Evolutionary conservation across 1,284 basidiomycete genomes (phyloP), one percentile per base, ranked within the genome.

Genomic region (Tilletia setariae): DNA sequence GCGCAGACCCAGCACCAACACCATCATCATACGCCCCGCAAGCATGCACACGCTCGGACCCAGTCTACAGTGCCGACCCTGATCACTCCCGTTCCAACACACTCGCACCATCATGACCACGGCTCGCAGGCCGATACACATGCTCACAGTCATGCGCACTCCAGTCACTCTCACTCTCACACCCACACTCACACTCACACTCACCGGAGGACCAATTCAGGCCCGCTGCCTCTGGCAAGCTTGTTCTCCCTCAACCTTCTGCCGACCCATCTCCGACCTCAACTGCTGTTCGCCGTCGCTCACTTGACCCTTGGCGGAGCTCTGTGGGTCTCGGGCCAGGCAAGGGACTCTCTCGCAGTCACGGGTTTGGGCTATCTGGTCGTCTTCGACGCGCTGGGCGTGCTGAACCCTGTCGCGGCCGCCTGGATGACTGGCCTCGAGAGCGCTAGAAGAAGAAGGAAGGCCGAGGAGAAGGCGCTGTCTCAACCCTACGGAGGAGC

Each of bases 351-450:
- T 63, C 85, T 97, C 30, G 87, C 91, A 1, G 89, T 91, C 67
- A 94, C 94, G 0, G 95, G 93, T 0, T 83, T 98, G 16, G 95
- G 95, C 0, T 98, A 98, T 81, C 91, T 96, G 86, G 89, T 96
- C 35, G 93, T 98, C 0, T 98, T 98, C 79, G 95, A 98, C 81
- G 88, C 93, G 1, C 72, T 82, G 65, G 79, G 80, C 21, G 70
- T 79, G 15, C 49, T 79, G 2, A 72, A 70, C 67, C 72, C 69
- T 13, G 53, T 66, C 16, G 63, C 21, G 1, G 56, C 59, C 51
- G 28, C 56, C 3, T 61, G 56, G 56, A 61, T 61, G 56, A 61
- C 9, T 19, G 56, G 56, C 16, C 56, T 61, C 11, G 56, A 61
- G 32, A 30, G 30, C 1, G 56, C 47, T 16, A 49, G 67, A 43